Base-by-base conservation (phyloP, 176 grass and related monocot genomes). In the Eleusine indica region DNA sequence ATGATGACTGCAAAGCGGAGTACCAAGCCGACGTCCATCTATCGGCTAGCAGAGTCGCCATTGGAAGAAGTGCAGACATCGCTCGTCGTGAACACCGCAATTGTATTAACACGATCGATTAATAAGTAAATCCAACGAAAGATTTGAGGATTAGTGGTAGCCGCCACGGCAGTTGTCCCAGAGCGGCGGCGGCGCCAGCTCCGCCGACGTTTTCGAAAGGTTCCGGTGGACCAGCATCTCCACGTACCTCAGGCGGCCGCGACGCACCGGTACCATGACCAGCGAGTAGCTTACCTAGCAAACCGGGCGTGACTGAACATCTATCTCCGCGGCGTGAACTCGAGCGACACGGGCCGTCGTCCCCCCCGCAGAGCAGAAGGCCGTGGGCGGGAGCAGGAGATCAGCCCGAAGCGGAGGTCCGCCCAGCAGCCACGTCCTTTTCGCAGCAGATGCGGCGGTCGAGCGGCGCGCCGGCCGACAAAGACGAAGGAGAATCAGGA, bases 141-240 rank as follows among this genome's bases (percentile, higher is more conserved):
- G n/a, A n/a, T n/a, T n/a, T n/a, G n/a, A n/a, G n/a, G n/a, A n/a
- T 16, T 52, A 52, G 11, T 46, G 44, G 44, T 1, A 29, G 48
- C 60, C 47, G 9, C 78, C 74, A 48, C 73, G 16, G 65, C 90
- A 37, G 76, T 53, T 21, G 42, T 71, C 42, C 53, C 69, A 71
- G 69, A 71, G 69, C 41, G 21, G 42, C 69, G 69, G 69, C 9
- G 39, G 42, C 43, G 9, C n/a, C 44, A 6, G 44, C 12, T 11
- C 10, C 42, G 11, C 21, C 0, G 40, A 12, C 3, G 3, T 5
- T 1, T 9, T 28, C 19, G 9, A 19, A 10, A 4, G 11, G 9
- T 47, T 2, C 42, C 69, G 22, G 3, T 47, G 21, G 9, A n/a
- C 42, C 21, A 9, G 7, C 69, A 71, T 25, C 69, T 71, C n/a